Percentiles rank a stretch among this genome's conserved stretches.
Conservation (phyloP, 1,284 basidiomycete species). For the Cryptococcus sp. region DNA sequence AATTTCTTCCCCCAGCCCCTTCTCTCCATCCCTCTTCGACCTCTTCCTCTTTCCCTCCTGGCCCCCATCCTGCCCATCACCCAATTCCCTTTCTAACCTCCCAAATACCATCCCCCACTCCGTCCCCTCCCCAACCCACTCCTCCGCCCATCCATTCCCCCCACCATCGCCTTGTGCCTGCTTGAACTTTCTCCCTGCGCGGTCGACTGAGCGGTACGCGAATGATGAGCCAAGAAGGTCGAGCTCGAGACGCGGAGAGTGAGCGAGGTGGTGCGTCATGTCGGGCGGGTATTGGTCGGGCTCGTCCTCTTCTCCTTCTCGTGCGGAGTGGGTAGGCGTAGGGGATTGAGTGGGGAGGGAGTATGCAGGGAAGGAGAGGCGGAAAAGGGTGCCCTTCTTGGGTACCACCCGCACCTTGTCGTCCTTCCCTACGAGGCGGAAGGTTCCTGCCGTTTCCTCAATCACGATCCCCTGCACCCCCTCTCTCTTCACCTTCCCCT, state of each 20-base stretch:
- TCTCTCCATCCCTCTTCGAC: background rate
- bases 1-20: background rate
- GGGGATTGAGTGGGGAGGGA: slow-evolving; percentile 13
- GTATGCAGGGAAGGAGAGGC: slow-evolving; percentile 47
- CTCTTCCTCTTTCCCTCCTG: slow-evolving; percentile 1
- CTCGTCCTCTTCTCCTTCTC: background rate
- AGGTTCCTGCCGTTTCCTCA: slow-evolving; percentile 52
- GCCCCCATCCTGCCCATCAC: background rate
- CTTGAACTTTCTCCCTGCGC: slow-evolving; percentile 52
- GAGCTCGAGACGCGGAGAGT: slow-evolving; percentile 42
- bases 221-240: slow-evolving; percentile 50
- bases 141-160: slow-evolving; percentile 45
- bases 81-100: slow-evolving; percentile 3
- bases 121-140: slow-evolving; percentile 31
- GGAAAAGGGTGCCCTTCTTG: slow-evolving; percentile 50
- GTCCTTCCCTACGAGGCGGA: slow-evolving; percentile 44
- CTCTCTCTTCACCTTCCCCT: no score
- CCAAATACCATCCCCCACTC: slow-evolving; percentile 28
- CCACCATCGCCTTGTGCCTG: slow-evolving; percentile 35
- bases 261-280: slow-evolving; percentile 15
- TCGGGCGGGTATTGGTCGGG: slow-evolving; percentile 2
- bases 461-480: slow-evolving; percentile 49
- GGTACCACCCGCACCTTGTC: slow-evolving; percentile 45
- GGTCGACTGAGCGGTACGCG: slow-evolving; percentile 48
- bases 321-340: no score